Percentiles rank a stretch among this genome's conserved stretches.
Evolutionary conservation across 495 filamentous ascomycete species (phyloP).

Genomic region (Oidiodendron maius): DNA sequence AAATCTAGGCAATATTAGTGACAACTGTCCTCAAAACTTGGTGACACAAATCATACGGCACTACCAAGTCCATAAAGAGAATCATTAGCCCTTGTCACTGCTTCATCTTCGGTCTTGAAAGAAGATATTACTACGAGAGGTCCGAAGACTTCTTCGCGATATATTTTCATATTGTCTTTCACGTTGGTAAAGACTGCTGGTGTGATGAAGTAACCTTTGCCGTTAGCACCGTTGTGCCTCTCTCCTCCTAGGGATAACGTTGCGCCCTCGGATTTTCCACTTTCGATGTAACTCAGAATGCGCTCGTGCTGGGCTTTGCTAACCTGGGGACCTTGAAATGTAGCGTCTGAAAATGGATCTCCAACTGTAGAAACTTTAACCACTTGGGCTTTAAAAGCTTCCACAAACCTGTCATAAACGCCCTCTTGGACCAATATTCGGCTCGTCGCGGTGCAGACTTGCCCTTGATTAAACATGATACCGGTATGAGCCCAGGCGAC

Average conservation of each 20-base stretch:
- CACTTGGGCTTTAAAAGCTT: conserved; percentile 65
- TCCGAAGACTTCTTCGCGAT: conserved; percentile 90
- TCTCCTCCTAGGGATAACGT: conserved; percentile 70
- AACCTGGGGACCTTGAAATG: conserved; percentile 91
- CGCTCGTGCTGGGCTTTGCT: conserved; percentile 85
- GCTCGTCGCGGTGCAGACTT: conserved; percentile 91
- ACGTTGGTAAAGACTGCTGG: conserved; percentile 92
- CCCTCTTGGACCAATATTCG: conserved; percentile 83
- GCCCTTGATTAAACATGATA: conserved; percentile 73
- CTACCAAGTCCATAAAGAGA: conserved; percentile 85
- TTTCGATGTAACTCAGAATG: conserved; percentile 74
- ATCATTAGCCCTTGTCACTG: conserved; percentile 77
- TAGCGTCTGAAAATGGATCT: conserved; percentile 78
- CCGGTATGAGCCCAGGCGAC: conserved; percentile 84
- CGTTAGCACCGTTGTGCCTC: conserved; percentile 60
- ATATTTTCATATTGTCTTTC: conserved; percentile 78
- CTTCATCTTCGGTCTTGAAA: conserved; percentile 84
- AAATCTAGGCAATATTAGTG: no score
- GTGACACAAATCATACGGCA: no score
- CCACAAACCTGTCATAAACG: conserved; percentile 78
- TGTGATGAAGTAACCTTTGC: conserved; percentile 61
- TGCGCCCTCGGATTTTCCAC: conserved; percentile 82
- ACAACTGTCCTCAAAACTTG: no score
- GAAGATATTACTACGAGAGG: conserved; percentile 79
- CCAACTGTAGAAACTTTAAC: conserved; percentile 69